These are phyloP conservation scores for Wilcoxina mikolae DNA, from an alignment of 495 filamentous ascomycete genomes.

Conservation along the genomic window DNA sequence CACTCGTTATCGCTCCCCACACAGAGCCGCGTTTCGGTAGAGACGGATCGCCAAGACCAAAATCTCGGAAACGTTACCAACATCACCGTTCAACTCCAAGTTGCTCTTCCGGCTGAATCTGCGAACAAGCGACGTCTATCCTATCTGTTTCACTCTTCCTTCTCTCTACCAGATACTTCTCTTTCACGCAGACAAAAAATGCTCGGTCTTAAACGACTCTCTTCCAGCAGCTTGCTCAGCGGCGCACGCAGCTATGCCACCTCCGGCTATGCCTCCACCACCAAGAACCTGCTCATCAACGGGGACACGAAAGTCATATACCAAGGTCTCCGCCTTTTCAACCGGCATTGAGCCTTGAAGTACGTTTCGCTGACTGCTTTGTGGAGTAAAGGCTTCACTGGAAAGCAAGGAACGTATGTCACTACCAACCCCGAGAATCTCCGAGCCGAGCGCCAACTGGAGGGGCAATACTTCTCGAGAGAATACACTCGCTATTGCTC, in stretches of 20 bases:
- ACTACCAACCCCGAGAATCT: too few species aligned
- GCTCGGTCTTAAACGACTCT: slow-evolving; percentile 34
- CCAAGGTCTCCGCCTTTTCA: slow-evolving; percentile 44
- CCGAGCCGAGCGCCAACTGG: too few species aligned
- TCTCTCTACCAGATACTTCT: not conserved
- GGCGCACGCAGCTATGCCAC: slow-evolving; percentile 43
- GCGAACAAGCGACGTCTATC: not conserved
- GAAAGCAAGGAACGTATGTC: slow-evolving; percentile 95
- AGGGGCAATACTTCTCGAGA: not conserved
- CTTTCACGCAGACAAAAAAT: slow-evolving; percentile 9
- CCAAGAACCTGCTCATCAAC: slow-evolving; percentile 84
- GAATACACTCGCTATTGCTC: not conserved
- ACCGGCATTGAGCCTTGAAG: not conserved
- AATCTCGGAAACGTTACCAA: not conserved
- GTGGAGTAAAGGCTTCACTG: slow-evolving; percentile 50
- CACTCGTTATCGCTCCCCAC: not conserved
- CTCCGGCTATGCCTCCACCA: slow-evolving; percentile 65
- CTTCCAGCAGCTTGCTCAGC: slow-evolving; percentile 36
- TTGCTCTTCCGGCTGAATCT: too few species aligned
- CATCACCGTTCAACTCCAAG: not conserved
- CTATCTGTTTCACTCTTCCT: not conserved
- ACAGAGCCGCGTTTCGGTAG: not conserved
- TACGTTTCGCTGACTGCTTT: not conserved
- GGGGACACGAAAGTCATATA: slow-evolving; percentile 82
- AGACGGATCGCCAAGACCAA: not conserved